Percentiles rank a stretch among this genome's conserved stretches.
These are phyloP conservation scores for Citrus maxima DNA, from an alignment of 345 rosid genomes.

Conservation along the genomic window DNA sequence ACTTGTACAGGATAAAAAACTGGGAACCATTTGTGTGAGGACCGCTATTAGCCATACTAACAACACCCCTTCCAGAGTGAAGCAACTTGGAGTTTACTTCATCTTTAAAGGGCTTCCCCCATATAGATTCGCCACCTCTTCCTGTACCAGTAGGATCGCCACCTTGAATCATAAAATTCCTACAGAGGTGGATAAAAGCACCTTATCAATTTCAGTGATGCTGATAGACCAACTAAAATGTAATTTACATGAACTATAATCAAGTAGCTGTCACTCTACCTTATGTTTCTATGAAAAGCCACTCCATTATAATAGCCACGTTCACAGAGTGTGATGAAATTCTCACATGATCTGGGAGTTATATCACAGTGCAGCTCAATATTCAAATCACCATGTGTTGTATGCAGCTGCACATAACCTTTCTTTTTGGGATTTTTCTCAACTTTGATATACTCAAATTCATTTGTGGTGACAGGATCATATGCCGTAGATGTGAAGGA, in stretches of 20 bases:
- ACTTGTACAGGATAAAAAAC: conserved; percentile 93
- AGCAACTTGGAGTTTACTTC: conserved; percentile 85
- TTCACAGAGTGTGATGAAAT: conserved; percentile 86
- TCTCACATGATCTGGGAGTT: conserved; percentile 89
- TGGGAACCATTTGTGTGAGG: conserved; percentile 98
- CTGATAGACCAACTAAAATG: neutral
- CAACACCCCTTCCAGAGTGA: conserved; percentile 91
- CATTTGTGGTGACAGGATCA: conserved; percentile 87
- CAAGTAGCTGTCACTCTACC: conserved; percentile 34
- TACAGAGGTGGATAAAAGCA: conserved; percentile 12
- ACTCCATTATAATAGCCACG: conserved; percentile 82
- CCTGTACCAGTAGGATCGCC: conserved; percentile 98
- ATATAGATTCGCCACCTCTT: conserved; percentile 85
- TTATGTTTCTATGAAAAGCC: conserved; percentile 71
- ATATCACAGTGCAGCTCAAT: conserved; percentile 92
- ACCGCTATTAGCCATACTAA: conserved; percentile 98
- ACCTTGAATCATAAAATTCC: conserved; percentile 99
- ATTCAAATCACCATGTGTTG: conserved; percentile 89
- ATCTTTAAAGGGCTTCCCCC: conserved; percentile 97
- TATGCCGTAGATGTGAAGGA: conserved; percentile 89
- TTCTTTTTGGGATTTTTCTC: conserved; percentile 94
- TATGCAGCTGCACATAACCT: conserved; percentile 89
- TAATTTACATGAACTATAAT: neutral
- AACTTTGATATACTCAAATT: conserved; percentile 76
- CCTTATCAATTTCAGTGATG: conserved; percentile 4